phyloP scores from a whole-genome alignment of 2,329 filamentous ascomycete species.

The Penicillium sp. region DNA sequence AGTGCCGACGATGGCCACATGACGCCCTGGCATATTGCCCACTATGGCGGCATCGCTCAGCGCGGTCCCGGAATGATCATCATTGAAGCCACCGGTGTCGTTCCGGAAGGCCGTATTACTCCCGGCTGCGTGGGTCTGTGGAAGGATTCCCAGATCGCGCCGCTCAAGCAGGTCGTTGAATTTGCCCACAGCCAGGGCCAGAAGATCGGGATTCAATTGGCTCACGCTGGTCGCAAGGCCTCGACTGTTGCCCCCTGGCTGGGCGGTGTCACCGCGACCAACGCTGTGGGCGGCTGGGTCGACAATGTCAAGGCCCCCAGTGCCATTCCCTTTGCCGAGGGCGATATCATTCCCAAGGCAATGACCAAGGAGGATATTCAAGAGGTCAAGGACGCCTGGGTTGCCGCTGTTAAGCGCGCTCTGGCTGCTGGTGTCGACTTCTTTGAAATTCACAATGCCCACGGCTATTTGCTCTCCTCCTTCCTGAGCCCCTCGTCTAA shows the following conservation, averaged over 20 bases:
- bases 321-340: conserved; percentile 63
- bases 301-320: conserved; percentile 60
- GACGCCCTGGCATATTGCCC: conserved; percentile 79
- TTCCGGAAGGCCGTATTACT: conserved; percentile 77
- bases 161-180: conserved; percentile 68
- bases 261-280: conserved; percentile 45
- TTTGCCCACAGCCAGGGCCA: conserved; percentile 79
- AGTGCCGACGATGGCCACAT: conserved; percentile 69
- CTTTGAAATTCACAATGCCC: conserved; percentile 77
- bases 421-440: conserved; percentile 72
- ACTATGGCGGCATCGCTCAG: conserved; percentile 76
- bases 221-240: conserved; percentile 72
- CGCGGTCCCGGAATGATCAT: conserved; percentile 76
- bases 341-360: conserved; percentile 64
- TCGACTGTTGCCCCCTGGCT: conserved; percentile 58
- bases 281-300: conserved; percentile 58
- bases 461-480: conserved; percentile 72
- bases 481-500: conserved; percentile 72
- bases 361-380: conserved; percentile 72
- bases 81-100: conserved; percentile 77
- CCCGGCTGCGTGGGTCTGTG: conserved; percentile 67
- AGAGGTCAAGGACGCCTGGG: conserved; percentile 64
- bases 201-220: conserved; percentile 78
- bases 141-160: conserved; percentile 79
- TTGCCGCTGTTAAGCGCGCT: conserved; percentile 60